These are phyloP conservation scores for Eucalyptus pauciflora DNA, from an alignment of 345 rosid genomes.

Conservation along the genomic window DNA sequence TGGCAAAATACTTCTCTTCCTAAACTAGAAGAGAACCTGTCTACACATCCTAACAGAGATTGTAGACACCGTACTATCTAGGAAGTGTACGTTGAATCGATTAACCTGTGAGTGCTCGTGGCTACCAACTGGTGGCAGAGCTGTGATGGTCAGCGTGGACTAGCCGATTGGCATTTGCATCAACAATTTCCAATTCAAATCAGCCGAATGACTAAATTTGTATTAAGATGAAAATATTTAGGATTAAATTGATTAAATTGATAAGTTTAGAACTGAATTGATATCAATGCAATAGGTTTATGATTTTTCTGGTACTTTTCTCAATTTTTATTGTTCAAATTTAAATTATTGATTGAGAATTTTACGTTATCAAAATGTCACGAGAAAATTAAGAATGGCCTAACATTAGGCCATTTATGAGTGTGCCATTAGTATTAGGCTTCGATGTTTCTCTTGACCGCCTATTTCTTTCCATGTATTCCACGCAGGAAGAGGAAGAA, in stretches of 20 bases:
- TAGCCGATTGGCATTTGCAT: no score
- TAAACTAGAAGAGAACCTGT: background rate
- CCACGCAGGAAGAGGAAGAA: background rate
- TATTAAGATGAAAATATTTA: no score
- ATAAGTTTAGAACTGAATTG: rapidly evolving
- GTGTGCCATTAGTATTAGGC: background rate
- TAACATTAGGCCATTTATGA: no score
- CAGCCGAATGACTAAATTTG: no score
- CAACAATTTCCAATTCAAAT: rapidly evolving
- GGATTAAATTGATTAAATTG: no score
- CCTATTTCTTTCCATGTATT: background rate
- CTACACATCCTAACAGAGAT: background rate
- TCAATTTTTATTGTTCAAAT: no score
- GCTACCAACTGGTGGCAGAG: background rate
- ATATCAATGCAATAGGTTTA: no score
- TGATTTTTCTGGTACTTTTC: no score
- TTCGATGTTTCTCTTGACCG: background rate
- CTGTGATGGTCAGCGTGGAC: background rate
- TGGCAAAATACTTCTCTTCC: background rate
- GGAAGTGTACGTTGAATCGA: background rate
- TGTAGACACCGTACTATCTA: background rate
- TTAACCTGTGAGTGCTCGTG: background rate
- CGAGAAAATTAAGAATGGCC: no score
- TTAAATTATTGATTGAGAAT: no score
- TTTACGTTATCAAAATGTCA: no score